Percentiles rank a stretch among this genome's conserved stretches.
phyloP scores from a whole-genome alignment of 2,329 filamentous ascomycete species.

The Thelonectria blattea region DNA sequence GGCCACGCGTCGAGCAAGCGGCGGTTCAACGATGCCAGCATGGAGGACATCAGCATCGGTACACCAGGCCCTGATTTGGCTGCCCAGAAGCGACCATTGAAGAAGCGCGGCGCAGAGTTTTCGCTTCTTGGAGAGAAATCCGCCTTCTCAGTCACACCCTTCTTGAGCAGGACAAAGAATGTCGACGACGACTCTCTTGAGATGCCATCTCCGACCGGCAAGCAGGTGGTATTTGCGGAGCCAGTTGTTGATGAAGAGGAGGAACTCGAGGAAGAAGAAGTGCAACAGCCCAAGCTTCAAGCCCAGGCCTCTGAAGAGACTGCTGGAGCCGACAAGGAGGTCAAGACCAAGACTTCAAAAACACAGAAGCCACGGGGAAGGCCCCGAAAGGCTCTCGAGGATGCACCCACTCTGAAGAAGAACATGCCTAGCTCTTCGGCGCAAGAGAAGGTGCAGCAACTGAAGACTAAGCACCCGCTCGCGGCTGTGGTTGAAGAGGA shows the following conservation, averaged over 20 bases:
- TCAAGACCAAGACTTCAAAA: conserved; percentile 27
- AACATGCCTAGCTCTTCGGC: conserved; percentile 48
- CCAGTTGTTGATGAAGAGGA: conserved; percentile 46
- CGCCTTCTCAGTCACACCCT: conserved; percentile 91
- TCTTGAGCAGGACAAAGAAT: conserved; percentile 76
- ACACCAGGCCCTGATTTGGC: conserved; percentile 53
- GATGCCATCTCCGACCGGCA: conserved; percentile 32
- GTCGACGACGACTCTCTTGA: conserved; percentile 50
- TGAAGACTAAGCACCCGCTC: conserved; percentile 35
- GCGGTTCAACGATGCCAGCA: conserved; percentile 51
- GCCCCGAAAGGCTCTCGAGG: conserved; percentile 51
- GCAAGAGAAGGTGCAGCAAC: conserved; percentile 43
- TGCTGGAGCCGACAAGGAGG: conserved; percentile 8
- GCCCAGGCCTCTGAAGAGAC: conserved; percentile 16
- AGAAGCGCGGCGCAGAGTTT: conserved; percentile 63
- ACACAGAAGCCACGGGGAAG: conserved; percentile 51
- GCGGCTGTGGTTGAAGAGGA: conserved; percentile 52
- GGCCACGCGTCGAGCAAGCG: conserved; percentile 53
- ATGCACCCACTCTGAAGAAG: conserved; percentile 53
- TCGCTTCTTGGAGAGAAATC: conserved; percentile 79
- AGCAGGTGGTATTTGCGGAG: conserved; percentile 23
- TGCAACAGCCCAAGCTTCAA: conserved; percentile 22
- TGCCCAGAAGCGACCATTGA: conserved; percentile 51
- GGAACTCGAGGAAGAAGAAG: conserved; percentile 24
- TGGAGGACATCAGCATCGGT: conserved; percentile 54